phyloP scores from a whole-genome alignment of 441 rosid species.

The Breynia disticha region DNA sequence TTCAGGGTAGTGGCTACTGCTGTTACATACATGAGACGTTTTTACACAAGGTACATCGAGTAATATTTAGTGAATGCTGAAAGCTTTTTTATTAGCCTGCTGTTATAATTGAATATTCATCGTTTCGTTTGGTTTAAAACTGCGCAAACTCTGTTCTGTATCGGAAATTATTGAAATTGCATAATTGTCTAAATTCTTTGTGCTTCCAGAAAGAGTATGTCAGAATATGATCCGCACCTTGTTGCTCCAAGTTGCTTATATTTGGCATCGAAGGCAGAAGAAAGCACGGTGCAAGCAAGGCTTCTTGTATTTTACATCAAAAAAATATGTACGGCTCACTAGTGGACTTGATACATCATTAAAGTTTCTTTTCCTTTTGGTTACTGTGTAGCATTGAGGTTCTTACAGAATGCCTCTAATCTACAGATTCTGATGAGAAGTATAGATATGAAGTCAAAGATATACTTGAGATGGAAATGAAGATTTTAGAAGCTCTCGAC shows the following conservation, averaged over 20 bases:
- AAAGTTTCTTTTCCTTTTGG: background rate
- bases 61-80: conserved; percentile 7
- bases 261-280: conserved; percentile 96
- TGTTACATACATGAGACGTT: conserved; percentile 85
- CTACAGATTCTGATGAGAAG: conserved; percentile 71
- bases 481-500: conserved; percentile 84
- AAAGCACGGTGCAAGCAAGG: conserved; percentile 87
- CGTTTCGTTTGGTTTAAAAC: background rate
- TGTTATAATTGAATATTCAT: background rate
- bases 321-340: conserved; percentile 39
- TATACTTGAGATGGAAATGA: conserved; percentile 98
- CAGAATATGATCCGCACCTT: conserved; percentile 85
- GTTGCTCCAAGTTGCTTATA: conserved; percentile 94
- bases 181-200: conserved; percentile 12
- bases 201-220: conserved; percentile 68
- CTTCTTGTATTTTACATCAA: conserved; percentile 56
- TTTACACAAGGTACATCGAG: conserved; percentile 57
- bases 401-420: conserved; percentile 19
- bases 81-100: background rate
- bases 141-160: background rate
- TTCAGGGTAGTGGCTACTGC: conserved; percentile 95
- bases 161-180: background rate
- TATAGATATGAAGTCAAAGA: conserved; percentile 76
- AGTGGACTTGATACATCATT: conserved; percentile 5
- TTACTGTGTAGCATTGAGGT: conserved; percentile 8